These are phyloP conservation scores for Phyllachora maydis DNA, from an alignment of 2,329 filamentous ascomycete species.

Conservation along the genomic window DNA sequence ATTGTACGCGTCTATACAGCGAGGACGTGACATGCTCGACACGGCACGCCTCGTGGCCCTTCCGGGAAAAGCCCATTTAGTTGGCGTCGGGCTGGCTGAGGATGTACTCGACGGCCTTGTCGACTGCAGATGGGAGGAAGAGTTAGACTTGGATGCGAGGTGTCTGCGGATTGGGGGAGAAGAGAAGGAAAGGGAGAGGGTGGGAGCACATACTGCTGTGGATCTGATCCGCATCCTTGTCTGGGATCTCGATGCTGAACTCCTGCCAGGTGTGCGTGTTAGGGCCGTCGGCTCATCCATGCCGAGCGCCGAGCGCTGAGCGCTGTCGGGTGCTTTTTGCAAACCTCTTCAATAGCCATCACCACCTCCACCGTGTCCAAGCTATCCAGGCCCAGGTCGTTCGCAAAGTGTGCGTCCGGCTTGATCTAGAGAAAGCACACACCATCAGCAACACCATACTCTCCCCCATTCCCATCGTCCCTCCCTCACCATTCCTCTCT, in stretches of 20 bases:
- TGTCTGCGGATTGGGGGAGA: conserved; percentile 3
- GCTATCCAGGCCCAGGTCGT: conserved; percentile 91
- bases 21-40: too few relatives aligned
- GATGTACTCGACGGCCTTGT: conserved; percentile 91
- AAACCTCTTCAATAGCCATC: conserved; percentile 99
- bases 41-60: too few relatives aligned
- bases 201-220: conserved; percentile 55
- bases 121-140: conserved; percentile 49
- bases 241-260: conserved; percentile 86
- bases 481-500: neutral
- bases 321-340: conserved; percentile 11
- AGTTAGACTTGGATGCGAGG: neutral
- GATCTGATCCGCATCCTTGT: conserved; percentile 89
- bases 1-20: too few relatives aligned
- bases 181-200: neutral
- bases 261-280: conserved; percentile 15
- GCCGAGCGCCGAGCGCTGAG: conserved; percentile 2
- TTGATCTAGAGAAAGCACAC: conserved; percentile 62
- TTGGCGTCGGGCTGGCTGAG: conserved; percentile 77
- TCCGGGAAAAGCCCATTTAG: too few relatives aligned
- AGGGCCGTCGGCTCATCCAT: neutral
- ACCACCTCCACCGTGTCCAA: conserved; percentile 98
- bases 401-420: conserved; percentile 72
- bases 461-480: neutral
- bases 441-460: conserved; percentile 5